A percentile compares a stretch with the other conserved stretches of the same genome.
Evolutionary conservation across 1,284 basidiomycete genomes (phyloP).

Genomic region (Trametes hirsuta): DNA sequence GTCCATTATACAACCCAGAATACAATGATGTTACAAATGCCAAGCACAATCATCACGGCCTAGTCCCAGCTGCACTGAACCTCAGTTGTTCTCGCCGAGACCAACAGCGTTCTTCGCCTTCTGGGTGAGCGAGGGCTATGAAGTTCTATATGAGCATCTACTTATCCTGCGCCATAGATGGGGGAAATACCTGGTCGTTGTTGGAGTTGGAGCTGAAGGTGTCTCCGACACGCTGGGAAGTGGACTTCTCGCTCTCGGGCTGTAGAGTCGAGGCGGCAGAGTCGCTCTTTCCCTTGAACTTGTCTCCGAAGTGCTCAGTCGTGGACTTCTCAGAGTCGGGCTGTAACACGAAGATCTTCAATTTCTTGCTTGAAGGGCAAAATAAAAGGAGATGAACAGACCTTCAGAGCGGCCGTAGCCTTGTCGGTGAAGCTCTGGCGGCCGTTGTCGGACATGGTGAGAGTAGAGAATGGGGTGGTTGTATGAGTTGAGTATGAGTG

Average conservation of each 20-base stretch:
- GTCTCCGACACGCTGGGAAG: constrained; percentile 55
- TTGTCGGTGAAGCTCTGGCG: constrained; percentile 49
- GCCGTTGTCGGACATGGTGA: constrained; percentile 43
- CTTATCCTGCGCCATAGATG: neutral
- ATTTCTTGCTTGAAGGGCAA: neutral
- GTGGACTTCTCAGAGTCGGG: constrained; percentile 42
- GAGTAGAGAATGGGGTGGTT: constrained; percentile 5
- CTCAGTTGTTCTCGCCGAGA: constrained; percentile 23
- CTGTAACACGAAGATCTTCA: constrained; percentile 13
- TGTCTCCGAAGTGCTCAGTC: constrained; percentile 41
- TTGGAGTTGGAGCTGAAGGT: constrained; percentile 46
- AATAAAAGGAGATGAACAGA: constrained; percentile 8
- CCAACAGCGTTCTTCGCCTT: constrained; percentile 34
- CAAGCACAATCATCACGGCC: neutral
- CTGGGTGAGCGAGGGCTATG: constrained; percentile 31
- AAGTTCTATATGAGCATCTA: neutral
- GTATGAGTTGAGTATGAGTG: neutral
- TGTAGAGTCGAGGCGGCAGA: constrained; percentile 37
- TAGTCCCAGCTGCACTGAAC: too few relatives aligned
- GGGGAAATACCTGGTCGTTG: constrained; percentile 25
- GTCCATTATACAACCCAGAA: constrained; percentile 3
- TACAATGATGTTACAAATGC: constrained; percentile 5
- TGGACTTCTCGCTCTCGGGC: constrained; percentile 50
- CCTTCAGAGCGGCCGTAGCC: constrained; percentile 41
- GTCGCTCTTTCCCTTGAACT: constrained; percentile 39